Percentiles rank a stretch among this genome's conserved stretches.
Conservation (phyloP, 179 eudicot genomes). For the Camellia oleifera region DNA sequence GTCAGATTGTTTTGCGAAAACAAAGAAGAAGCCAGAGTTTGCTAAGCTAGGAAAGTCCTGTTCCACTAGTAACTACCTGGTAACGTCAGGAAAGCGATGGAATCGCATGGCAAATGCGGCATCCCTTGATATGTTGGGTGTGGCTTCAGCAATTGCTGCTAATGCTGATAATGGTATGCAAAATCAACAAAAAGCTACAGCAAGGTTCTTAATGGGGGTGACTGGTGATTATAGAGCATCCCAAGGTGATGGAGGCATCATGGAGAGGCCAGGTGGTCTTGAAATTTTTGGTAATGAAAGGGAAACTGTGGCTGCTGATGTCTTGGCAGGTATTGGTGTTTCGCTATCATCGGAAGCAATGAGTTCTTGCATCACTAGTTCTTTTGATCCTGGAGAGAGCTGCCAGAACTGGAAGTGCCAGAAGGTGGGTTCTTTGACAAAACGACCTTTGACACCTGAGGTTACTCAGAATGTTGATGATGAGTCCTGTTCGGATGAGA, state of each 20-base stretch:
- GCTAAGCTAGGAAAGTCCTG: conserved; percentile 53
- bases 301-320: conserved; percentile 90
- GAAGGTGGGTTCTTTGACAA: conserved; percentile 35
- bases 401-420: conserved; percentile 49
- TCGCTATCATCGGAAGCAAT: conserved; percentile 89
- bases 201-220: conserved; percentile 27
- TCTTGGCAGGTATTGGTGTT: conserved; percentile 95
- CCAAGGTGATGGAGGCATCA: conserved; percentile 28
- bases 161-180: conserved; percentile 47
- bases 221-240: conserved; percentile 27
- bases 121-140: conserved; percentile 81
- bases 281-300: conserved; percentile 50
- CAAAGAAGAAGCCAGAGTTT: conserved; percentile 54
- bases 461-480: conserved; percentile 58
- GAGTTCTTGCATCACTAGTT: conserved; percentile 93
- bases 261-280: conserved; percentile 45
- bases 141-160: conserved; percentile 71
- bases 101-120: conserved; percentile 64
- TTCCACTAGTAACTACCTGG: conserved; percentile 53
- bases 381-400: conserved; percentile 71
- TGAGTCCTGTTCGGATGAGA: conserved; percentile 89
- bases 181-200: conserved; percentile 22
- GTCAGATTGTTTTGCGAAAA: conserved; percentile 66
- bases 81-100: conserved; percentile 73
- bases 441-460: conserved; percentile 56